phyloP scores from a whole-genome alignment of 495 filamentous ascomycete species.

The Xylaria cubensis region DNA sequence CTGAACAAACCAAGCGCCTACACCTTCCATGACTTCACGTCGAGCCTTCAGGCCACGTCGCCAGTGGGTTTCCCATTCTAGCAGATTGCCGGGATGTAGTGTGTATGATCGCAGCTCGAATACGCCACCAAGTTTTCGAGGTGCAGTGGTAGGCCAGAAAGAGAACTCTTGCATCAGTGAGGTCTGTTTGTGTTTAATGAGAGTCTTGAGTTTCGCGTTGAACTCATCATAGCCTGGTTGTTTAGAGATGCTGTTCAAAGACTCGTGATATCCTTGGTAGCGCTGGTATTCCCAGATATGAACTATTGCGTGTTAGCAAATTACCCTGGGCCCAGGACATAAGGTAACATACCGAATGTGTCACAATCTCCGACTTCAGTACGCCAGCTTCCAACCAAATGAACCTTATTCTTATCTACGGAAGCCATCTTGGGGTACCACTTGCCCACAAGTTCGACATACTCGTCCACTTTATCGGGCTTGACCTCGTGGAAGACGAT shows the following conservation, averaged over 20 bases:
- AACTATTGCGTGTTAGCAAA: conserved; percentile 57
- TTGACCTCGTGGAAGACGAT: conserved; percentile 98
- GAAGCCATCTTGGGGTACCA: conserved; percentile 91
- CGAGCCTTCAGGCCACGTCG: conserved; percentile 87
- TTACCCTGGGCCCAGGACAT: neutral
- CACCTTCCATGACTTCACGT: conserved; percentile 96
- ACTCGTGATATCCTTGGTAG: conserved; percentile 94
- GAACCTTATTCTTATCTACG: conserved; percentile 84
- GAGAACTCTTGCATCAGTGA: conserved; percentile 99
- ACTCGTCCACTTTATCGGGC: conserved; percentile 94
- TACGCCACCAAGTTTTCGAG: conserved; percentile 85
- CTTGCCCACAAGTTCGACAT: conserved; percentile 85
- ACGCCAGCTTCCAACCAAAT: conserved; percentile 97
- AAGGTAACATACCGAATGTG: conserved; percentile 77
- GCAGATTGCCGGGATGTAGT: conserved; percentile 88
- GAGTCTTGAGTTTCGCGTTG: conserved; percentile 75
- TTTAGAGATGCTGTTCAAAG: conserved; percentile 78
- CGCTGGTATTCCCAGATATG: conserved; percentile 99
- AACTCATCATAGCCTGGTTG: conserved; percentile 84
- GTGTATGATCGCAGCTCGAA: conserved; percentile 99
- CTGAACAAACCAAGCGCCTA: conserved; percentile 98
- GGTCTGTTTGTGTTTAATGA: conserved; percentile 82
- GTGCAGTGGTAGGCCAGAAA: conserved; percentile 96
- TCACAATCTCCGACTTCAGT: conserved; percentile 98
- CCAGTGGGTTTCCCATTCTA: conserved; percentile 99